A percentile compares a stretch with the other conserved stretches of the same genome.
These are phyloP conservation scores for Podospora didyma DNA, from an alignment of 495 filamentous ascomycete species.

Conservation along the genomic window DNA sequence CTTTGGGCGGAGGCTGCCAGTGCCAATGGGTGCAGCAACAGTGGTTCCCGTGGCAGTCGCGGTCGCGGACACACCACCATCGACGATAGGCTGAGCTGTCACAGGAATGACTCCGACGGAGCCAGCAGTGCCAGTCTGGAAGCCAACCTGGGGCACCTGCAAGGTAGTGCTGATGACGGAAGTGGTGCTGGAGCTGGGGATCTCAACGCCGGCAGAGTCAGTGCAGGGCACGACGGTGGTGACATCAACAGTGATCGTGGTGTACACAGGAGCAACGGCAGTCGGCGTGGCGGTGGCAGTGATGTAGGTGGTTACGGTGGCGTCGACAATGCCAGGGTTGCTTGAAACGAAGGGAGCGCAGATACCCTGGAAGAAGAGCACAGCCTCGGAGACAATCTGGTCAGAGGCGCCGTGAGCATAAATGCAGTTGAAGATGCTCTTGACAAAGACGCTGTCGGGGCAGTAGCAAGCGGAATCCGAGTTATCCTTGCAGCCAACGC, in stretches of 20 bases:
- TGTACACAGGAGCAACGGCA: conserved; percentile 46
- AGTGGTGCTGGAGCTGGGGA: conserved; percentile 52
- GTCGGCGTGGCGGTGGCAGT: conserved; percentile 46
- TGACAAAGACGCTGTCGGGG: conserved; percentile 68
- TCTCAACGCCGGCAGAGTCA: conserved; percentile 41
- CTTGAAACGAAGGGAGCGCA: conserved; percentile 68
- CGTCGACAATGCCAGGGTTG: conserved; percentile 78
- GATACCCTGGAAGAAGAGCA: conserved; percentile 87
- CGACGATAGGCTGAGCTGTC: conserved; percentile 16
- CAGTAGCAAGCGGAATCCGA: conserved; percentile 83
- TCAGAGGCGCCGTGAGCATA: conserved; percentile 67
- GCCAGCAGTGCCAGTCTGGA: conserved; percentile 52
- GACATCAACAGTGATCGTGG: conserved; percentile 55
- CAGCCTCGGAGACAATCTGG: conserved; percentile 62
- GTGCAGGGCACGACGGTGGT: conserved; percentile 53
- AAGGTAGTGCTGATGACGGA: conserved; percentile 54
- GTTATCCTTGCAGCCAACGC: conserved; percentile 76
- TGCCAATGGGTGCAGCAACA: conserved; percentile 22
- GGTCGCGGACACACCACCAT: conserved; percentile 5
- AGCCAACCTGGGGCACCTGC: conserved; percentile 71
- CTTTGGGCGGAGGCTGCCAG: conserved; percentile 26
- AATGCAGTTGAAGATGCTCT: conserved; percentile 78
- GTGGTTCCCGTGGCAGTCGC: conserved; percentile 15
- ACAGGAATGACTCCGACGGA: conserved; percentile 47
- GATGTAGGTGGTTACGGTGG: conserved; percentile 55